Conservation (phyloP, 257 asterid genomes). For the Rubia yunnanensis region DNA sequence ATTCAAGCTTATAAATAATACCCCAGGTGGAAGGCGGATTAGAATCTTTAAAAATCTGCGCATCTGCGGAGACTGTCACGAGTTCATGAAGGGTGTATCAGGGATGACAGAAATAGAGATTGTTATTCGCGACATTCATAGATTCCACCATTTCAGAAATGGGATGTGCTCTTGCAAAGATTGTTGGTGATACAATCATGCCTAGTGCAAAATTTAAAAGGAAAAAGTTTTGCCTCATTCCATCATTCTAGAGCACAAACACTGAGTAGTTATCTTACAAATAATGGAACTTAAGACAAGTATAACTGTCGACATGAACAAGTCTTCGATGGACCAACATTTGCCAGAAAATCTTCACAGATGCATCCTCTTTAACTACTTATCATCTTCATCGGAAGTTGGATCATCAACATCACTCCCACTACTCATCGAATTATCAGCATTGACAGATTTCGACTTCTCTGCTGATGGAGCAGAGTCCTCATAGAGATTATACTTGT, state of each 20-base stretch:
- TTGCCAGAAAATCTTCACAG: neutral
- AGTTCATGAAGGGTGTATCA: slow-evolving; percentile 66
- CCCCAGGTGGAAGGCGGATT: slow-evolving; percentile 20
- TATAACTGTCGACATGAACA: neutral
- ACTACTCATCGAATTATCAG: slow-evolving; percentile 26
- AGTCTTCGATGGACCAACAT: neutral
- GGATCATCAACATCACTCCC: slow-evolving; percentile 53
- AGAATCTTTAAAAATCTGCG: slow-evolving; percentile 80
- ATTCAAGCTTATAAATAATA: slow-evolving; percentile 52
- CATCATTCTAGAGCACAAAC: neutral
- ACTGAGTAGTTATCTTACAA: neutral
- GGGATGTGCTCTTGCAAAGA: slow-evolving; percentile 74
- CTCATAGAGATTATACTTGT: slow-evolving; percentile 31
- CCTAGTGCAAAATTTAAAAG: neutral
- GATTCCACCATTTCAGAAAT: slow-evolving; percentile 57
- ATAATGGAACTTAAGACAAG: neutral
- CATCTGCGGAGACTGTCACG: slow-evolving; percentile 88
- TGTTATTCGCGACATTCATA: slow-evolving; percentile 50
- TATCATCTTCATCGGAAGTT: slow-evolving; percentile 46
- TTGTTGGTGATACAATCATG: slow-evolving; percentile 46
- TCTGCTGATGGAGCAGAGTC: slow-evolving; percentile 18
- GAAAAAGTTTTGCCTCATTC: neutral
- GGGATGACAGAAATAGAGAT: slow-evolving; percentile 43
- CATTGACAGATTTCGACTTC: slow-evolving; percentile 10
- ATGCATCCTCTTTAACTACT: slow-evolving; percentile 2